phyloP scores from a whole-genome alignment of 352 stramenopile genomes.

The Phytophthora lateralis region DNA sequence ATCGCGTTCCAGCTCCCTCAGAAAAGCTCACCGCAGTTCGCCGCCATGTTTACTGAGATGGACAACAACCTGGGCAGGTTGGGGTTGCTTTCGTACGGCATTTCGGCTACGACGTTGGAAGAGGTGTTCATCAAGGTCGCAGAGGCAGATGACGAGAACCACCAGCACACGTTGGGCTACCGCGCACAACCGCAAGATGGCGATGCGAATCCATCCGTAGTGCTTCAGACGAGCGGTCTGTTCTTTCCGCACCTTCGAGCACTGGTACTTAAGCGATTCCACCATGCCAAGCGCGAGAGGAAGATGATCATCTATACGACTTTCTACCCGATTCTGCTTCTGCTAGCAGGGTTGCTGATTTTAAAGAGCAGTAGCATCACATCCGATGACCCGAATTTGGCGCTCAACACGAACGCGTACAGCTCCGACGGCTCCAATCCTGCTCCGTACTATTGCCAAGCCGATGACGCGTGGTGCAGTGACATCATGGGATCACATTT shows the following conservation, averaged over 20 bases:
- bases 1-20: constrained; percentile 70
- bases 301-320: constrained; percentile 53
- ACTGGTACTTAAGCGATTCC: constrained; percentile 54
- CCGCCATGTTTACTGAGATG: constrained; percentile 59
- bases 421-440: constrained; percentile 28
- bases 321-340: constrained; percentile 48
- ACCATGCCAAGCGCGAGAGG: constrained; percentile 46
- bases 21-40: constrained; percentile 45
- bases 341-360: constrained; percentile 51
- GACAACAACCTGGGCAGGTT: constrained; percentile 45
- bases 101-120: constrained; percentile 85
- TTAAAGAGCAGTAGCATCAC: constrained; percentile 36
- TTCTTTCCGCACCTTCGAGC: constrained; percentile 42
- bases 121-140: constrained; percentile 82
- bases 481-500: constrained; percentile 33
- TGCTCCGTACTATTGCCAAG: constrained; percentile 41
- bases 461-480: constrained; percentile 34
- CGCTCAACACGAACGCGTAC: constrained; percentile 24
- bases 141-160: constrained; percentile 36
- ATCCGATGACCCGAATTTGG: constrained; percentile 42
- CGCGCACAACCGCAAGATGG: constrained; percentile 1
- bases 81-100: constrained; percentile 47
- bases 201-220: background rate
- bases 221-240: constrained; percentile 12
- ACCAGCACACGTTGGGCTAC: constrained; percentile 42